Evolutionary conservation across 1,284 basidiomycete species (phyloP).

Genomic region (Ceratobasidium theobromae): DNA sequence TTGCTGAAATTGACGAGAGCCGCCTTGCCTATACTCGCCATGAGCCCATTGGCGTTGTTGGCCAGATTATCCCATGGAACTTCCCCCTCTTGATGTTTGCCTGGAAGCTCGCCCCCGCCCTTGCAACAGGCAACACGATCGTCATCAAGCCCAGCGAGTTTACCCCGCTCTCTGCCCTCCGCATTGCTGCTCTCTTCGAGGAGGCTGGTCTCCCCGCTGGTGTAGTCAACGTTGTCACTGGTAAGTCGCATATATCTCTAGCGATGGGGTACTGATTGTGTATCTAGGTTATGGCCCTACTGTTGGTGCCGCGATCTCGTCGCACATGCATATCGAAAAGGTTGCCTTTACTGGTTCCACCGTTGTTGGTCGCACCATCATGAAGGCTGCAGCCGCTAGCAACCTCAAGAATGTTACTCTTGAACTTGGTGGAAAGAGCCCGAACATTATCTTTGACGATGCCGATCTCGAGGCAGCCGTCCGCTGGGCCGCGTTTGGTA

Average conservation of each 20-base stretch:
- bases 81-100: constrained; percentile 50
- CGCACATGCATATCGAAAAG: constrained; percentile 57
- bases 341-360: constrained; percentile 69
- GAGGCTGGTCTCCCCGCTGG: constrained; percentile 69
- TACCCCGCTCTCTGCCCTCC: constrained; percentile 80
- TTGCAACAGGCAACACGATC: constrained; percentile 81
- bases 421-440: constrained; percentile 92
- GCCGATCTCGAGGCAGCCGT: constrained; percentile 78
- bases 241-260: background rate
- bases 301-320: constrained; percentile 64
- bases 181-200: constrained; percentile 49
- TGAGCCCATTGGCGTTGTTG: constrained; percentile 88
- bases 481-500: constrained; percentile 77
- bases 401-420: constrained; percentile 90
- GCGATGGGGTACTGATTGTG: constrained; percentile 37
- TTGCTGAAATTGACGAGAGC: constrained; percentile 53
- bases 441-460: constrained; percentile 74
- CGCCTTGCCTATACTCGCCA: constrained; percentile 75
- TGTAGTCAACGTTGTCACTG: constrained; percentile 66
- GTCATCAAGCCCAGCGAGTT: constrained; percentile 90
- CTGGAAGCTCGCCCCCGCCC: constrained; percentile 84
- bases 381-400: constrained; percentile 77
- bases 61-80: constrained; percentile 68
- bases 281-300: constrained; percentile 57
- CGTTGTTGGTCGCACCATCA: constrained; percentile 80